A percentile compares a stretch with the other conserved stretches of the same genome.
Conservation (phyloP, 257 asterid genomes). For the Jaltomata sinuosa region DNA sequence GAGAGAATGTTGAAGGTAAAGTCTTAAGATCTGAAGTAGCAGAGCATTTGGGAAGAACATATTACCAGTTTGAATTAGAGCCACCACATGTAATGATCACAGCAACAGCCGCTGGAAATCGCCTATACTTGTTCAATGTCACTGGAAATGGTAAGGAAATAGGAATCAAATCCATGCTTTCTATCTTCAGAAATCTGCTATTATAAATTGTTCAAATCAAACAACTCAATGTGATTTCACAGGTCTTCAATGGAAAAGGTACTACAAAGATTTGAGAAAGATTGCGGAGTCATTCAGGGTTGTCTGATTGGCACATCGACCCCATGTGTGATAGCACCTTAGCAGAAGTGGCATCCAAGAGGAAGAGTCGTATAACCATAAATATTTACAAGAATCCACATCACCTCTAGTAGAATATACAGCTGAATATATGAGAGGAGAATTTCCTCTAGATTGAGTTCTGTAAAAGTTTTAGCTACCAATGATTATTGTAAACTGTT, state of each 20-base stretch:
- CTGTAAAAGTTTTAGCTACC: not conserved
- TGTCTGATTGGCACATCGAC: conserved; percentile 13
- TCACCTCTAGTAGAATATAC: not conserved
- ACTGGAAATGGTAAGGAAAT: conserved; percentile 84
- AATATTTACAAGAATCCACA: not conserved
- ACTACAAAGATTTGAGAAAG: conserved; percentile 73
- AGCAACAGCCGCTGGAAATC: conserved; percentile 97
- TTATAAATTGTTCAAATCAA: not conserved
- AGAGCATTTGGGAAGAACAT: conserved; percentile 63
- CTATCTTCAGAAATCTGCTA: not conserved
- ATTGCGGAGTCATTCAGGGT: conserved; percentile 86
- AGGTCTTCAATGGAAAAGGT: conserved; percentile 98
- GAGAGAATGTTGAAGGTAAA: conserved; percentile 91
- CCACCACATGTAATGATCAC: conserved; percentile 86
- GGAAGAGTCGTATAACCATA: not conserved
- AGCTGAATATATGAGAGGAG: not conserved
- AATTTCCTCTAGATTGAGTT: not conserved
- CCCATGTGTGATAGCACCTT: not conserved
- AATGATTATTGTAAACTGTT: not conserved
- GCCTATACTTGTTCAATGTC: conserved; percentile 76
- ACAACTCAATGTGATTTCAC: conserved; percentile 11
- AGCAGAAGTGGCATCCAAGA: not conserved
- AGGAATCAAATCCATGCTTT: not conserved
- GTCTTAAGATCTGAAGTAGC: conserved; percentile 56
- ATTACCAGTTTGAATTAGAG: conserved; percentile 88